Evolutionary conservation across 208 protist species (phyloP).

Genomic region (Naegleria fowleri): DNA sequence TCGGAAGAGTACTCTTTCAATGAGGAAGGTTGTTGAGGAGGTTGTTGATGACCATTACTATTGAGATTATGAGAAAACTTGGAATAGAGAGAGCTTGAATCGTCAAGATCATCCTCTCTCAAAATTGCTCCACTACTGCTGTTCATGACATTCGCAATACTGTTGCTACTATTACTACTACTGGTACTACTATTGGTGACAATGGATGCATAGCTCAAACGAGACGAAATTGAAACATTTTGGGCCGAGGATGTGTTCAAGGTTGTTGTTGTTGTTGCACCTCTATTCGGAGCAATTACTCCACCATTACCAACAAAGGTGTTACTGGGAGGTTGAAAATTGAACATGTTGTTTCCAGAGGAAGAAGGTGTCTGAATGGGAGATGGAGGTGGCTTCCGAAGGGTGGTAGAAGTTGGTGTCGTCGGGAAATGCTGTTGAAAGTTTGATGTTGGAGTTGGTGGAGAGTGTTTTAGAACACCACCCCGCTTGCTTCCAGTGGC

Average conservation of each 20-base stretch:
- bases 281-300: background rate
- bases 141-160: background rate
- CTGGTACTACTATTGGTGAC: background rate
- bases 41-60: background rate
- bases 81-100: background rate
- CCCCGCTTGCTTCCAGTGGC: too few species aligned
- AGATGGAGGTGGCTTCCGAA: background rate
- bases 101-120: background rate
- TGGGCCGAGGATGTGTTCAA: background rate
- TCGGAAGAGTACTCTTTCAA: background rate
- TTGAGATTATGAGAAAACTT: background rate
- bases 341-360: too few species aligned
- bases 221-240: too few species aligned
- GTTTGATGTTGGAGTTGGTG: too few species aligned
- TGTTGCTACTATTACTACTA: background rate
- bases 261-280: background rate
- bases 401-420: background rate
- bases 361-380: background rate
- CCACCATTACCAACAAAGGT: background rate
- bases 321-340: background rate
- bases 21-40: background rate
- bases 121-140: background rate
- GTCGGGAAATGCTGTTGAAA: background rate
- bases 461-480: too few species aligned
- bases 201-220: too few species aligned